These are phyloP conservation scores for Pichia gijzeniarum DNA, from an alignment of 805 yeast genomes.

Conservation along the genomic window DNA sequence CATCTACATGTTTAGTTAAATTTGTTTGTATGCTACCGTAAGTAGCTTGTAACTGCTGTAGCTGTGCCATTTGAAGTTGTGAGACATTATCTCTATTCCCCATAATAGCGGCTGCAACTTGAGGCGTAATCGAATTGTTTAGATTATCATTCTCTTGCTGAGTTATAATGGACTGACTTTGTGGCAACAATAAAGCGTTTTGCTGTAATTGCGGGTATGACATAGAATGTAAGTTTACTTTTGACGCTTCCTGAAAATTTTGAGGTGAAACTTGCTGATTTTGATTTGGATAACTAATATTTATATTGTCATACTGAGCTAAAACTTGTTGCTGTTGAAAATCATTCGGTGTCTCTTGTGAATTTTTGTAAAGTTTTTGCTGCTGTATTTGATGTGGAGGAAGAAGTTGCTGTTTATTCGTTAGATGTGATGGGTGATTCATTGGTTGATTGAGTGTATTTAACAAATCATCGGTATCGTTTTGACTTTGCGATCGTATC, in stretches of 20 bases:
- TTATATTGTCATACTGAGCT: too few species aligned
- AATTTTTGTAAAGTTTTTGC: too few species aligned
- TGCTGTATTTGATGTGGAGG: too few species aligned
- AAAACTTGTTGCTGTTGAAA: too few species aligned
- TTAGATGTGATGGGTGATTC: too few species aligned
- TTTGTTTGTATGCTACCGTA: slow-evolving; percentile 26
- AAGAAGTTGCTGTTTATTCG: too few species aligned
- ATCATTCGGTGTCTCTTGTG: too few species aligned
- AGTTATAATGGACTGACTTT: not conserved
- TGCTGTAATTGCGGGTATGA: not conserved
- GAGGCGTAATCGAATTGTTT: slow-evolving; percentile 11
- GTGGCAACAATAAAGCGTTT: not conserved
- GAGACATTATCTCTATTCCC: slow-evolving; percentile 3
- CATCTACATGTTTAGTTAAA: slow-evolving; percentile 15
- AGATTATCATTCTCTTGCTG: not conserved
- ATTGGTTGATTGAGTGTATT: too few species aligned
- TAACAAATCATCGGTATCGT: too few species aligned
- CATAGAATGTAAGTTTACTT: not conserved
- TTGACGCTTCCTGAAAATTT: not conserved
- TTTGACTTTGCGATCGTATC: too few species aligned
- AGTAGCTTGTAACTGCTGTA: slow-evolving; percentile 27
- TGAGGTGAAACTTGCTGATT: not conserved
- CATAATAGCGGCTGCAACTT: slow-evolving; percentile 16
- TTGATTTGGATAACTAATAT: too few species aligned
- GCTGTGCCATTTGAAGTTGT: slow-evolving; percentile 11